Evolutionary conservation across 2,329 filamentous ascomycete genomes (phyloP), one percentile per base, ranked within the genome.

Genomic region (Xylariomycetidae sp.): DNA sequence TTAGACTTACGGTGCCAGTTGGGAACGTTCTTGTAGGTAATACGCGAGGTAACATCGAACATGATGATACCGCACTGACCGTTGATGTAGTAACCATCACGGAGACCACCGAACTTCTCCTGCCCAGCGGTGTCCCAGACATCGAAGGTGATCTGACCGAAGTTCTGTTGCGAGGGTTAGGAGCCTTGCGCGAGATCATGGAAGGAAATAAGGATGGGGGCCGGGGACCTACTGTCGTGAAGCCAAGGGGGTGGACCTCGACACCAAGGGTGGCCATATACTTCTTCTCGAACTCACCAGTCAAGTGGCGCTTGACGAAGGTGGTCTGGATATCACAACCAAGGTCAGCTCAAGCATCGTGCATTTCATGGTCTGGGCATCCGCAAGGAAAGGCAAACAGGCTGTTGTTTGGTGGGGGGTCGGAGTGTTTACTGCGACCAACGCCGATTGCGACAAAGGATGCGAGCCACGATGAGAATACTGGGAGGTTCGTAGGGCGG

Each of bases 11-110:
- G 92, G 72, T 98, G 92, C 92, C 92, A 98, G 85, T 96, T 96
- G 72, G 92, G 92, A 48, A 98, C 92, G 76, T 98, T 98, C 85
- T 98, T 98, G 84, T 98, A 98, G 66, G 92, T 98, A 67, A 98
- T 96, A 63, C 92, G 86, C 53, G 90, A 95, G 47, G 92, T 96
- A 51, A 98, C 90, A 68, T 98, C 90, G 68, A 98, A 98, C 90
- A 98, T 98, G 82, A 98, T 96, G 76, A 98, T 95, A 73, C 92
- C 90, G 69, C 90, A 96, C 73, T 96, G 90, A 60, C 90, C 90
- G 74, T 95, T 95, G 79, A 98, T 98, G 77, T 98, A 98, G 82
- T 98, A 98, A 54, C 90, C 90, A 70, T 98, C 90, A 74, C 90
- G 86, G 59, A 98, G 87, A 77, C 90, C 90, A 68, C 90, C 90